Evolutionary conservation across 2,329 filamentous ascomycete species (phyloP).

Genomic region (Gaeumannomyces tritici): DNA sequence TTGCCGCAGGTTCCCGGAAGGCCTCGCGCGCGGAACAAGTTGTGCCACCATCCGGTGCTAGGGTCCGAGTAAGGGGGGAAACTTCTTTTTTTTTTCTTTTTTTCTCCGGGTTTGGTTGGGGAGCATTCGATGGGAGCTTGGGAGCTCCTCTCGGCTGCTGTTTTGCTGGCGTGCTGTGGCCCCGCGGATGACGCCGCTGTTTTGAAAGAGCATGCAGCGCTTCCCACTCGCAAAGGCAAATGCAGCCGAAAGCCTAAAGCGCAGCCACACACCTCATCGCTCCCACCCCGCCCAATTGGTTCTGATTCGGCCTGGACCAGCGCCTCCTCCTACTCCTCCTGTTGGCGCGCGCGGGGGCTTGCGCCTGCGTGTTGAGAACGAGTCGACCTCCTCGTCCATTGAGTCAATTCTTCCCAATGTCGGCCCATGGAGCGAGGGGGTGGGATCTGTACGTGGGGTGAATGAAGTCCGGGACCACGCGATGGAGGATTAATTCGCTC

Average conservation of each 20-base stretch:
- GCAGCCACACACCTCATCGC: not conserved
- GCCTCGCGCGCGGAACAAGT: not conserved
- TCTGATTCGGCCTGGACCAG: not conserved
- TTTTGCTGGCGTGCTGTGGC: not conserved
- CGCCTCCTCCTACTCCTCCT: too few relatives aligned
- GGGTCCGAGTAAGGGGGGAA: not conserved
- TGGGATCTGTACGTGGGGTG: not conserved
- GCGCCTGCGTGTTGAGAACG: not conserved
- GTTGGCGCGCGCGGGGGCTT: too few relatives aligned
- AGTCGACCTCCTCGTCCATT: too few relatives aligned
- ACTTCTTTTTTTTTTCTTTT: too few relatives aligned
- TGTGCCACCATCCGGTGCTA: not conserved
- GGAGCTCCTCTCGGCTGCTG: not conserved
- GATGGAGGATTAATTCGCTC: not conserved
- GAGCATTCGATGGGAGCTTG: too few relatives aligned
- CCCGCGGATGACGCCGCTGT: not conserved
- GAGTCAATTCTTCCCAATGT: not conserved
- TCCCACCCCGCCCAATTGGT: too few relatives aligned
- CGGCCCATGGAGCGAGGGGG: not conserved
- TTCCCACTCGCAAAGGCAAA: not conserved
- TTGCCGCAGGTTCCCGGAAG: not conserved
- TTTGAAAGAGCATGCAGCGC: not conserved
- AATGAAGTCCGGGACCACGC: too few relatives aligned
- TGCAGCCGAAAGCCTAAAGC: not conserved
- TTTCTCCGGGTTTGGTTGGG: too few relatives aligned